These are phyloP conservation scores for Purpureocillium takamizusanense DNA, from an alignment of 2,329 filamentous ascomycete species.

Conservation along the genomic window DNA sequence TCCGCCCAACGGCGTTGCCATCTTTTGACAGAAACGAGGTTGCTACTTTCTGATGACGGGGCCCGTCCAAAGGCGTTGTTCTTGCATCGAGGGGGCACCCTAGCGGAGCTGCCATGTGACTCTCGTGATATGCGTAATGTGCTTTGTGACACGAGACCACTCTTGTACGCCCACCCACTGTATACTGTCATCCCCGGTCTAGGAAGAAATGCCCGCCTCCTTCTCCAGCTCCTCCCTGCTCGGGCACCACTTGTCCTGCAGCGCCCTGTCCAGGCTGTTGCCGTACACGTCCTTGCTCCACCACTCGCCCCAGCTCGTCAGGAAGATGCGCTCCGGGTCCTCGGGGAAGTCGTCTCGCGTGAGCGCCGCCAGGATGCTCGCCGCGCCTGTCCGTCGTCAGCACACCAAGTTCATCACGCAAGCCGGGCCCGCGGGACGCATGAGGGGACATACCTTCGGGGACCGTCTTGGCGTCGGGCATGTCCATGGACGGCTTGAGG, in stretches of 20 bases:
- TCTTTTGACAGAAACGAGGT: constrained; percentile 16
- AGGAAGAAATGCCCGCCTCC: constrained; percentile 20
- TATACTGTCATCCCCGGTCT: too few species aligned
- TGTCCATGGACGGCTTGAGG: constrained; percentile 17
- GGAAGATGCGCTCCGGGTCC: constrained; percentile 41
- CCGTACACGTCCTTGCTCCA: constrained; percentile 36
- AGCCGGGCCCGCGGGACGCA: too few species aligned
- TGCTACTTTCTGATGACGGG: too few species aligned
- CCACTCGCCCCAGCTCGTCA: constrained; percentile 50
- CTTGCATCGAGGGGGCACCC: too few species aligned
- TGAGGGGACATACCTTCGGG: constrained; percentile 28
- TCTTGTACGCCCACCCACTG: too few species aligned
- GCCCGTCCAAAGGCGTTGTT: too few species aligned
- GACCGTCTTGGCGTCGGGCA: constrained; percentile 38
- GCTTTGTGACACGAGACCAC: too few species aligned
- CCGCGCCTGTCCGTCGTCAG: constrained; percentile 25
- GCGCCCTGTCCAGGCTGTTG: constrained; percentile 29
- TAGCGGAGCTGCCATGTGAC: too few species aligned
- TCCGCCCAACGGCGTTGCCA: constrained; percentile 27
- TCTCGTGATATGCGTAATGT: too few species aligned
- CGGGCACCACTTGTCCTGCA: constrained; percentile 44
- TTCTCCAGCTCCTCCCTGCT: constrained; percentile 38
- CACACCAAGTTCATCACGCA: neutral
- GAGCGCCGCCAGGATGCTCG: constrained; percentile 35
- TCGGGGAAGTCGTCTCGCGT: constrained; percentile 36